Base-by-base conservation (phyloP, 768 basidiomycete species). In the Phaffia tasmanica region DNA sequence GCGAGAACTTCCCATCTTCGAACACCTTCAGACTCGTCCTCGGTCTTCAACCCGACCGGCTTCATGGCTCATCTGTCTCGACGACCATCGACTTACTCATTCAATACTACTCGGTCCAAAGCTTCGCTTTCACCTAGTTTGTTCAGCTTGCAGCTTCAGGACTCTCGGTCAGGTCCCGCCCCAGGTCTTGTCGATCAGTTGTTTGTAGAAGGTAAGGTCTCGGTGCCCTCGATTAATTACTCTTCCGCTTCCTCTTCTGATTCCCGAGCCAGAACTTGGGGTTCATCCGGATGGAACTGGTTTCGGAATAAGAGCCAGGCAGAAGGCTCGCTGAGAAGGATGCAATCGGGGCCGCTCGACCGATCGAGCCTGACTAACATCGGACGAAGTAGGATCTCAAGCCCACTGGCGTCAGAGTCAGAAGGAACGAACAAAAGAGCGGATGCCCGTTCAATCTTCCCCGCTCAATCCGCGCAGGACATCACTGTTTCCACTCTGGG, bases 71-170 rank as follows among this genome's bases (percentile, higher is more conserved):
- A 59, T n/a, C 55, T 58, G 48, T 47, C 53, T 1, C 66, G 66
- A 27, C n/a, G 53, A 30, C 29, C 54, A 23, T 63, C 66, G 25
- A 62, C 54, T 2, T 62, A 62, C 55, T 67, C 66, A 32, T 57
- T 50, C 23, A 42, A 46, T 29, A 57, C 56, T 29, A 57, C 56
- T 16, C 56, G 56, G 47, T 55, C 61, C 35, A 25, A n/a, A 9
- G 25, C 35, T 32, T 67, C 66, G n/a, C 66, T 67, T 21, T 67
- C 66, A 3, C 66, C 66, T 14, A 57, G 55, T 42, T 29, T 67
- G 32, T 60, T 67, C 8, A 56, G 51, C 19, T 25, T 67, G 46
- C 42, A 54, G 21, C 66, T 67, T 19, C n/a, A n/a, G 23, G 53
- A 48, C 21, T 49, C 47, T 11, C 54, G 61, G 5, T 50, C 47